A percentile compares a stretch with the other conserved stretches of the same genome.
These are phyloP conservation scores for Camelina sativa DNA, from an alignment of 345 rosid species.

Conservation along the genomic window DNA sequence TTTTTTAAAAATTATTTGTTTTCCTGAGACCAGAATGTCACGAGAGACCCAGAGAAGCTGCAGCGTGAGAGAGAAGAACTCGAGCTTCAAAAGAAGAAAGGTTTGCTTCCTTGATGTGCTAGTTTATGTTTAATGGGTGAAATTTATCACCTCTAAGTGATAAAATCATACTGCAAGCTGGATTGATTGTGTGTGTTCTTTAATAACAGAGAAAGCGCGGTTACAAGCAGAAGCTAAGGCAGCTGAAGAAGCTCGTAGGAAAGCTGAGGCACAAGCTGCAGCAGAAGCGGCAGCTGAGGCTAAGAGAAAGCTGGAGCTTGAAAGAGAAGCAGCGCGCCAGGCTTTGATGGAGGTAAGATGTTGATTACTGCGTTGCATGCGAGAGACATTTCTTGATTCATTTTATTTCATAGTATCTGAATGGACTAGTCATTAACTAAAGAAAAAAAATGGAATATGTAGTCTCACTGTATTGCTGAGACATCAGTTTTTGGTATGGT, in stretches of 20 bases:
- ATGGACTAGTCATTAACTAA: background rate
- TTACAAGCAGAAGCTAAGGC: constrained; percentile 87
- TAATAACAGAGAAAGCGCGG: constrained; percentile 68
- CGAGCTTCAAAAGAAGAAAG: constrained; percentile 76
- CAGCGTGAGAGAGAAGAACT: constrained; percentile 76
- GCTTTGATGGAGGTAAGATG: constrained; percentile 69
- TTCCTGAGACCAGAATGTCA: constrained; percentile 59
- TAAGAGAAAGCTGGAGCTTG: constrained; percentile 71
- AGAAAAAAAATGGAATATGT: constrained; percentile 1
- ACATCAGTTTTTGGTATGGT: constrained; percentile 2
- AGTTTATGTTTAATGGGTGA: background rate
- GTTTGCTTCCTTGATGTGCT: constrained; percentile 44
- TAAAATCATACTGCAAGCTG: constrained; percentile 1
- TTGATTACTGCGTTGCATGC: background rate
- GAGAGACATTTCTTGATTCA: background rate
- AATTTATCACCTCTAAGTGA: background rate
- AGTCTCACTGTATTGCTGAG: background rate
- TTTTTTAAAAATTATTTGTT: background rate
- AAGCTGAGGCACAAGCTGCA: constrained; percentile 77
- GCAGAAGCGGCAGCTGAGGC: constrained; percentile 61
- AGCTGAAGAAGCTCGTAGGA: constrained; percentile 79
- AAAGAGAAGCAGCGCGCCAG: constrained; percentile 93
- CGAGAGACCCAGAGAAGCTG: constrained; percentile 73
- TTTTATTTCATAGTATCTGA: background rate
- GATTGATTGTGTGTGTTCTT: background rate